A percentile compares a stretch with the other conserved stretches of the same genome.
Conservation (phyloP, 306 rosid species). For the Clitoria ternatea region DNA sequence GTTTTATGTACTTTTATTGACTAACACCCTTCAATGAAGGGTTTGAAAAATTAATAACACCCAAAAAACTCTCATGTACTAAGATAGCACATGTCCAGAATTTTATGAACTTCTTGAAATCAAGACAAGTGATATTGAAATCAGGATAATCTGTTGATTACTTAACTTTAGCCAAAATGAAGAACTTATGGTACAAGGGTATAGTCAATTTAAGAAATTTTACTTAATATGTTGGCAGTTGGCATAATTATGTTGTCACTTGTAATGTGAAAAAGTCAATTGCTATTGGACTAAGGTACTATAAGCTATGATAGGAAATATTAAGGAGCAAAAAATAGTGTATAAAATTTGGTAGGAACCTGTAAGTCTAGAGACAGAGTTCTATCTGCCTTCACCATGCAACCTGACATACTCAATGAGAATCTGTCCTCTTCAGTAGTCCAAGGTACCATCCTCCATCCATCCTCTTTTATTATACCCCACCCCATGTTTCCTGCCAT, state of each 20-base stretch:
- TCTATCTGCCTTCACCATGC: conserved; percentile 99
- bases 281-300: neutral
- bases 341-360: conserved; percentile 40
- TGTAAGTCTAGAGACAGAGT: conserved; percentile 84
- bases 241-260: neutral
- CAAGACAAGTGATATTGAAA: no score
- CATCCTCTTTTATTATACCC: conserved; percentile 61
- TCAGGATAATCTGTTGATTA: no score
- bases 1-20: no score
- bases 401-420: conserved; percentile 75
- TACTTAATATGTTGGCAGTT: conserved; percentile 2
- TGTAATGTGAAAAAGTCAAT: conserved; percentile 4
- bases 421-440: conserved; percentile 86
- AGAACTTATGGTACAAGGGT: neutral
- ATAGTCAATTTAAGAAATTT: neutral
- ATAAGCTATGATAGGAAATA: neutral
- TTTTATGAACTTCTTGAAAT: no score
- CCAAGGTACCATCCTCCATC: conserved; percentile 99
- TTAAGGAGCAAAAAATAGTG: neutral
- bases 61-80: no score
- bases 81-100: no score
- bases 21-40: no score
- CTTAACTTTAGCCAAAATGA: neutral
- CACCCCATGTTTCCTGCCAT: conserved; percentile 64
- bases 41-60: no score